Evolutionary conservation across 768 basidiomycete species (phyloP), one percentile per base, ranked within the genome.

Genomic region (Podaxis sp.): DNA sequence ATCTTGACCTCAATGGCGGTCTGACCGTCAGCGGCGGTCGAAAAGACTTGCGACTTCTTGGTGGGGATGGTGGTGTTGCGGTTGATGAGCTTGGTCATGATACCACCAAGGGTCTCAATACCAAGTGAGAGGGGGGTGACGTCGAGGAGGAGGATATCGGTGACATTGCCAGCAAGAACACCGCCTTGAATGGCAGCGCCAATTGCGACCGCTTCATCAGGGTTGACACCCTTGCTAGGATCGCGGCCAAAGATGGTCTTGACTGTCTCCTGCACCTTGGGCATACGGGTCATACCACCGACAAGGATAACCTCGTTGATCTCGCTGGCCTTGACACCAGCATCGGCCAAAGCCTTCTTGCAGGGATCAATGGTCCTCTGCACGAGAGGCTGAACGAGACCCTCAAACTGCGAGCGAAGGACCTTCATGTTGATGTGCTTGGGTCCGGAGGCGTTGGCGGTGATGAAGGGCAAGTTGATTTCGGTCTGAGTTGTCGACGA

Each of bases 1-100:
- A 99, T 95, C 87, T 98, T 98, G 76, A 99, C 96, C 76, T 98
- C 96, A 67, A 99, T 98, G 40, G 96, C 96, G n/a, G 92, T 96
- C 78, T 99, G 97, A 57, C 97, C 96, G 65, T 99, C 97, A 41
- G 96, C 96, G 43, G 97, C 96, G 15, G 97, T 99, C 3, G 96
- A 98, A 85, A 99, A 98, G 49, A 90, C 91, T 76, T 98, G 96
- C 0, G 94, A 95, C 85, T 99, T 99, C 85, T 99, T 99, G 68
- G 96, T 98, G 4, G 97, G 97, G 77, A 98, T 98, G 62, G 97
- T 98, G 11, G 97, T 99, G 82, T 99, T 99, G 63, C 97, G 91
- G 72, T 83, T 90, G 78, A 99, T 99, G 49, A 99, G 86, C 78
- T 98, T 96, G 67, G 96, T 98, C 94, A 99, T 98, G 78, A 99